Evolutionary conservation across 345 rosid species (phyloP).

Genomic region (Eutrema yunnanense): DNA sequence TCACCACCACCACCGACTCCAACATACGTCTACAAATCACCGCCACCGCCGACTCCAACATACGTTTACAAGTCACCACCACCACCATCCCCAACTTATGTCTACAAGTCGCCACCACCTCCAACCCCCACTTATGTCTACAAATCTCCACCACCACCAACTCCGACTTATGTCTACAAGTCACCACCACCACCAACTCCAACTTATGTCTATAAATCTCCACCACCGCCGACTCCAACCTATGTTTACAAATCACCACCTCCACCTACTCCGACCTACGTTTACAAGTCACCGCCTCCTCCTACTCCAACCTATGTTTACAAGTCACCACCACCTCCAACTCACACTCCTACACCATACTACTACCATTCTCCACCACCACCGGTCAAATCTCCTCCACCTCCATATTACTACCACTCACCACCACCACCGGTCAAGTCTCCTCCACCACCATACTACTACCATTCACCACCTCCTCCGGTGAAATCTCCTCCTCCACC

Average conservation of each 20-base stretch:
- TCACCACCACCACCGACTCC: conserved; percentile 29
- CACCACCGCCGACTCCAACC: conserved; percentile 35
- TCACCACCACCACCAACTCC: conserved; percentile 10
- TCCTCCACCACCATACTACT: neutral
- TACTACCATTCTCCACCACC: too few species aligned
- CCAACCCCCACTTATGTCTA: neutral
- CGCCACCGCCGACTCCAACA: neutral
- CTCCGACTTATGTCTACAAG: neutral
- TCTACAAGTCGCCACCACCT: conserved; percentile 38
- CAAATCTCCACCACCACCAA: neutral
- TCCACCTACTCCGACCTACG: neutral
- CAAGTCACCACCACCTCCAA: conserved; percentile 15
- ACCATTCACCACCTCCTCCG: conserved; percentile 32
- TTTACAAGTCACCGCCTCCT: conserved; percentile 25
- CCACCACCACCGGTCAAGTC: neutral
- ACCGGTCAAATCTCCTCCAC: neutral
- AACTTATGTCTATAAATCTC: conserved; percentile 26
- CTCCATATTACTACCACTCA: too few species aligned
- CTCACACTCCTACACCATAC: neutral
- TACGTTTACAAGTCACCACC: neutral
- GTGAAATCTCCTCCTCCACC: conserved; percentile 26
- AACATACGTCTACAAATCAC: neutral
- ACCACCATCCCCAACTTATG: neutral
- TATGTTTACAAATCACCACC: neutral
- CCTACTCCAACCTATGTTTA: conserved; percentile 14